These are phyloP conservation scores for Tolypocladium ophioglossoides DNA, from an alignment of 2,329 filamentous ascomycete species.

Conservation along the genomic window DNA sequence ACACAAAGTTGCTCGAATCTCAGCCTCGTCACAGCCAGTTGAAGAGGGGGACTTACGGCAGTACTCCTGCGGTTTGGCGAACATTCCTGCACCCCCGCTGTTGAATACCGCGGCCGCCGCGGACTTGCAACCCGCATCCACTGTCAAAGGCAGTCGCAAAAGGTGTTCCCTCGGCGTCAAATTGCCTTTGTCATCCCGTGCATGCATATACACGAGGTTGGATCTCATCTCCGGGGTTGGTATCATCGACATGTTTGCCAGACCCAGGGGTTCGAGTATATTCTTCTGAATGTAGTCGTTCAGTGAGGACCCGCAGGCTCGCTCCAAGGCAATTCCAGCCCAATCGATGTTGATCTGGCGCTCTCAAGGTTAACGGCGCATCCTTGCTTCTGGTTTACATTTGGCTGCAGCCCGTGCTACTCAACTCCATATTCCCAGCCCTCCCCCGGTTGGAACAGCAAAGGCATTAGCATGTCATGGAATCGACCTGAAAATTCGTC, in stretches of 20 bases:
- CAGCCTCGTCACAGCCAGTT: neutral
- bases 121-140: constrained; percentile 21
- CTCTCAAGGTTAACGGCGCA: neutral
- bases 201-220: constrained; percentile 46
- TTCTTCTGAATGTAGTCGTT: constrained; percentile 38
- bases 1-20: neutral
- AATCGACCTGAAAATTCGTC: constrained; percentile 48
- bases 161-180: constrained; percentile 36
- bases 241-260: constrained; percentile 45
- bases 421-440: constrained; percentile 50
- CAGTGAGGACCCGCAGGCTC: constrained; percentile 29
- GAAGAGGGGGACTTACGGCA: constrained; percentile 29
- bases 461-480: constrained; percentile 38
- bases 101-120: constrained; percentile 37
- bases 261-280: constrained; percentile 35
- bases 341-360: constrained; percentile 43
- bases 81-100: constrained; percentile 52
- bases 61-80: constrained; percentile 50
- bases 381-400: neutral
- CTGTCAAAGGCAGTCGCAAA: constrained; percentile 30
- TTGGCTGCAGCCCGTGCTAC: constrained; percentile 12
- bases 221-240: constrained; percentile 41
- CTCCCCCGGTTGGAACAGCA: constrained; percentile 54
- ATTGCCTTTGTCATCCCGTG: constrained; percentile 32
- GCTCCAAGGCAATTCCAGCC: constrained; percentile 39